These are phyloP conservation scores for Sisymbrium irio DNA, from an alignment of 345 rosid species.

Conservation along the genomic window DNA sequence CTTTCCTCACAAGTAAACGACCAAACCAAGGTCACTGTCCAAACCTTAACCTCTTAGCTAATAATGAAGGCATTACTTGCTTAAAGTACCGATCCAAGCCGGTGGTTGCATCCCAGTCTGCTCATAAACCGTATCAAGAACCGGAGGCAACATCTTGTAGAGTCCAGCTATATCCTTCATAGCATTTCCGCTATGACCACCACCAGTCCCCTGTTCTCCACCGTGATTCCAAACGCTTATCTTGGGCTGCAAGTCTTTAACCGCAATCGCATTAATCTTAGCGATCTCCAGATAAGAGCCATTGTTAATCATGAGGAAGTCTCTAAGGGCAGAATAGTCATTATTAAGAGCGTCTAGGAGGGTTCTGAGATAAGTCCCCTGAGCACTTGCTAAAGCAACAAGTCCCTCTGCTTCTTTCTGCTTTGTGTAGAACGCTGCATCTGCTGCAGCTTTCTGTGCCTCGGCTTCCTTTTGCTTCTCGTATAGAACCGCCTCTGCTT, in stretches of 20 bases:
- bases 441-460: constrained; percentile 63
- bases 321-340: constrained; percentile 53
- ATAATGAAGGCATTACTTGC: not conserved
- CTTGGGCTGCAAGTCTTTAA: constrained; percentile 59
- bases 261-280: constrained; percentile 53
- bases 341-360: constrained; percentile 54
- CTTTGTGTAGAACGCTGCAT: constrained; percentile 55
- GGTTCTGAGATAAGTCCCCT: constrained; percentile 54
- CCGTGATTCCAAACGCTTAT: constrained; percentile 71
- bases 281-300: constrained; percentile 60
- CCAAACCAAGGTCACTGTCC: not conserved
- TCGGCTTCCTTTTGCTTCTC: constrained; percentile 57
- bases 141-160: constrained; percentile 64
- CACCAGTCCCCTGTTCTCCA: constrained; percentile 26
- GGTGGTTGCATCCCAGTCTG: constrained; percentile 85
- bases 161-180: constrained; percentile 73
- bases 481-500: constrained; percentile 58
- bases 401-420: constrained; percentile 71
- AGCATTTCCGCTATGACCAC: constrained; percentile 19
- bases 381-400: constrained; percentile 54
- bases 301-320: constrained; percentile 57
- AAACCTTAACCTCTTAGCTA: not conserved
- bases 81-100: constrained; percentile 50
- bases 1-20: constrained; percentile 12
- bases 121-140: constrained; percentile 71